A percentile compares a stretch with the other conserved stretches of the same genome.
Conservation (phyloP, 495 filamentous ascomycete genomes). For the Trichocladium uniseriatum region DNA sequence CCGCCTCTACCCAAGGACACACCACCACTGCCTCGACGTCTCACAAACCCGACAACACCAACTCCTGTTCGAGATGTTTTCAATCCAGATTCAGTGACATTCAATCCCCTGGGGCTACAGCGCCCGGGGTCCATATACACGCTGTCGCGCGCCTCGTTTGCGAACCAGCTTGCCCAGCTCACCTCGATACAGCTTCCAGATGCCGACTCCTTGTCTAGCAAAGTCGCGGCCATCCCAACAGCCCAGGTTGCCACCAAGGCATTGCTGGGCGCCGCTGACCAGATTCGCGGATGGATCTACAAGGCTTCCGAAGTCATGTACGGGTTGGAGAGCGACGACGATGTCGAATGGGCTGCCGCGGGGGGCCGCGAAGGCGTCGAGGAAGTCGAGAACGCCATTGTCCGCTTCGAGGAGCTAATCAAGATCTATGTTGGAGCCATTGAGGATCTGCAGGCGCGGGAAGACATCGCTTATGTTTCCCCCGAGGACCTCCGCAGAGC, state of each 20-base stretch:
- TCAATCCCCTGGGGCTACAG: slow-evolving; percentile 46
- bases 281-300: slow-evolving; percentile 84
- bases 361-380: slow-evolving; percentile 82
- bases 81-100: slow-evolving; percentile 34
- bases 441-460: slow-evolving; percentile 73
- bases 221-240: slow-evolving; percentile 72
- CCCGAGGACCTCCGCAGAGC: slow-evolving; percentile 57
- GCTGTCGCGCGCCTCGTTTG: slow-evolving; percentile 79
- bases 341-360: slow-evolving; percentile 94
- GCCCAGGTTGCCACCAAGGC: slow-evolving; percentile 69
- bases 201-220: slow-evolving; percentile 67
- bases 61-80: slow-evolving; percentile 30
- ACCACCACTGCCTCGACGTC: slow-evolving; percentile 25
- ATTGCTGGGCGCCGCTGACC: slow-evolving; percentile 70
- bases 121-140: slow-evolving; percentile 80
- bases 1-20: slow-evolving; percentile 42
- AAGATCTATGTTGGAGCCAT: slow-evolving; percentile 85
- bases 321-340: slow-evolving; percentile 84
- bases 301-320: slow-evolving; percentile 80
- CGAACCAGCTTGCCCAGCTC: slow-evolving; percentile 78
- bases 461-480: slow-evolving; percentile 62
- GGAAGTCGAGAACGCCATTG: slow-evolving; percentile 80
- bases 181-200: slow-evolving; percentile 79
- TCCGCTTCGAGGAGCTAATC: slow-evolving; percentile 75
- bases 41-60: slow-evolving; percentile 10